These are phyloP conservation scores for Aschersonia sp. DNA, from an alignment of 2,329 filamentous ascomycete species.

Conservation along the genomic window DNA sequence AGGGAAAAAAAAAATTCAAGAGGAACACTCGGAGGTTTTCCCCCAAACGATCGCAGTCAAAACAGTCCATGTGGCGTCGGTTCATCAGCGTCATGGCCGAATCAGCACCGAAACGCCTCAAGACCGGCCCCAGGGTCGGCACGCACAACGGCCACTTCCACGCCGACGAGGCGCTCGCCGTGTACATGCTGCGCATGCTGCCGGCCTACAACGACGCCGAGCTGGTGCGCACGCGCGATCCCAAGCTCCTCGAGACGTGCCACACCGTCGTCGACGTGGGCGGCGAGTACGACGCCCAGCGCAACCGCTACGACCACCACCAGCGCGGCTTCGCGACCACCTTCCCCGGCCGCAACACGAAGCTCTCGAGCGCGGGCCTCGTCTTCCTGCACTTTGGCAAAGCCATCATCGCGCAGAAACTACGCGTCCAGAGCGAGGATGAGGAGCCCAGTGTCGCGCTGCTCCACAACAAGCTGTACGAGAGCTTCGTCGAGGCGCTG, in stretches of 20 bases:
- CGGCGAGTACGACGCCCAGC: constrained; percentile 69
- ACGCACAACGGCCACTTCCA: constrained; percentile 99
- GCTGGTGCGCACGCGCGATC: constrained; percentile 80
- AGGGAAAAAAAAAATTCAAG: too few species aligned
- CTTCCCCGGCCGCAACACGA: constrained; percentile 73
- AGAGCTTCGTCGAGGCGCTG: constrained; percentile 85
- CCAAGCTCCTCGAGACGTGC: constrained; percentile 61
- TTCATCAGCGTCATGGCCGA: constrained; percentile 32
- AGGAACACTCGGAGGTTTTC: not conserved
- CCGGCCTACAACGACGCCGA: constrained; percentile 61
- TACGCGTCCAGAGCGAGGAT: constrained; percentile 36
- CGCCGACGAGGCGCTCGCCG: constrained; percentile 92
- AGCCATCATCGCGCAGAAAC: constrained; percentile 53
- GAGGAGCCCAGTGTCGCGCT: constrained; percentile 50
- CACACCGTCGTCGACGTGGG: constrained; percentile 98
- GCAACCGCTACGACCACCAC: constrained; percentile 88
- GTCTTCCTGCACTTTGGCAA: constrained; percentile 94
- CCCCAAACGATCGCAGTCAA: not conserved
- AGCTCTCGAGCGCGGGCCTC: constrained; percentile 84
- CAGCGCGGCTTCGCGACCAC: constrained; percentile 79
- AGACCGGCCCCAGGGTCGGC: constrained; percentile 56
- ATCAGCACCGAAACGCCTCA: constrained; percentile 67
- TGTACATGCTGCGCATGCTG: constrained; percentile 85
- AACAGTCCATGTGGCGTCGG: constrained; percentile 17
- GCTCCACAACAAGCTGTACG: constrained; percentile 81